Percentiles rank a stretch among this genome's conserved stretches.
Evolutionary conservation across 208 protist species (phyloP).

Genomic region (Naegleria fowleri): DNA sequence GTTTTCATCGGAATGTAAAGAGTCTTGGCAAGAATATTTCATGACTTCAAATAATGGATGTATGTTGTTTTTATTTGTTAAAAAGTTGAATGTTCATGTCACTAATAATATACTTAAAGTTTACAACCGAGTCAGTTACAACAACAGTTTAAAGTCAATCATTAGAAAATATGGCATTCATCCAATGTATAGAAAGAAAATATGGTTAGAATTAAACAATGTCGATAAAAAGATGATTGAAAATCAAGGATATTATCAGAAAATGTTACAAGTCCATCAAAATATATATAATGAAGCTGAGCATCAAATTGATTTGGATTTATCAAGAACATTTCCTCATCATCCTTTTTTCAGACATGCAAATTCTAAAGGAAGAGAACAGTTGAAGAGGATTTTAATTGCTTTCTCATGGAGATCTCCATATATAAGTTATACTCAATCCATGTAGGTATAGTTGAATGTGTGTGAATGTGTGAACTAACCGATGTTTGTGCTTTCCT

Average conservation of each 20-base stretch:
- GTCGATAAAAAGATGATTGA: constrained; percentile 14
- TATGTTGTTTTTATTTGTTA: background rate
- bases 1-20: background rate
- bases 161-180: background rate
- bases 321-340: constrained; percentile 51
- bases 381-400: constrained; percentile 42
- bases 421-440: constrained; percentile 52
- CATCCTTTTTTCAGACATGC: constrained; percentile 42
- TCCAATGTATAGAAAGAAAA: background rate
- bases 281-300: background rate
- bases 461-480: no score
- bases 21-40: background rate
- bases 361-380: constrained; percentile 35
- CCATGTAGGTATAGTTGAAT: constrained; percentile 30
- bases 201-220: background rate
- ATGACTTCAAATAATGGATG: background rate
- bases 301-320: constrained; percentile 45
- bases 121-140: background rate
- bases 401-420: constrained; percentile 52
- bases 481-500: no score
- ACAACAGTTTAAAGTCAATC: background rate
- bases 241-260: constrained; percentile 16
- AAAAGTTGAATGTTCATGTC: background rate
- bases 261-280: background rate
- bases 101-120: background rate